phyloP scores from a whole-genome alignment of 2,329 filamentous ascomycete species.

The Aspergillus pseudoglaucus region DNA sequence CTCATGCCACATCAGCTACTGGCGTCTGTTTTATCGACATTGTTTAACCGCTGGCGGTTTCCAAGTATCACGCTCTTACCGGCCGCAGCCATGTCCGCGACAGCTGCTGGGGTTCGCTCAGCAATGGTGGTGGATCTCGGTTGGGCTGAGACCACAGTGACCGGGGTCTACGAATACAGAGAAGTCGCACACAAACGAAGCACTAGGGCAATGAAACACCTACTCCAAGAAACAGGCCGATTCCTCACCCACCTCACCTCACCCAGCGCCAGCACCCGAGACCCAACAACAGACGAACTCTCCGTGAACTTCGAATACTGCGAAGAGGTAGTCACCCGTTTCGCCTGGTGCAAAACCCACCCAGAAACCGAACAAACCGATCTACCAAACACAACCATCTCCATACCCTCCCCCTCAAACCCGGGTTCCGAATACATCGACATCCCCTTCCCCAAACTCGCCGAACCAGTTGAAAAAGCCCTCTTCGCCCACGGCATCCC shows the following conservation, averaged over 20 bases:
- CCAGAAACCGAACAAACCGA: not conserved
- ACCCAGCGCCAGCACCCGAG: constrained; percentile 15
- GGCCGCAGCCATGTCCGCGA: constrained; percentile 63
- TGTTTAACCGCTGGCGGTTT: constrained; percentile 75
- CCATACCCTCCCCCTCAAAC: constrained; percentile 39
- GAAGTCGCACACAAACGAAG: constrained; percentile 67
- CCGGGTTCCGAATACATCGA: constrained; percentile 43
- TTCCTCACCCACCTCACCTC: constrained; percentile 23
- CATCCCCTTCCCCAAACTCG: constrained; percentile 63
- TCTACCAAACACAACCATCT: constrained; percentile 31
- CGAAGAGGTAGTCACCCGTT: constrained; percentile 68
- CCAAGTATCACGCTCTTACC: constrained; percentile 77
- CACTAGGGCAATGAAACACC: constrained; percentile 64
- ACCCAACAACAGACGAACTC: constrained; percentile 29
- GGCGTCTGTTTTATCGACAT: constrained; percentile 64
- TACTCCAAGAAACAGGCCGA: constrained; percentile 62
- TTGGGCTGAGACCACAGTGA: constrained; percentile 84
- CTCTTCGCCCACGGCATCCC: constrained; percentile 59
- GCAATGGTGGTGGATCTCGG: constrained; percentile 83
- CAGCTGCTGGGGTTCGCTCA: constrained; percentile 78
- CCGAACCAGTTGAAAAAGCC: constrained; percentile 66
- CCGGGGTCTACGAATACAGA: constrained; percentile 82
- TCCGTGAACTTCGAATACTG: constrained; percentile 67
- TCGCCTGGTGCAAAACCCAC: constrained; percentile 64
- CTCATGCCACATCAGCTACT: constrained; percentile 71